A percentile compares a stretch with the other conserved stretches of the same genome.
Conservation (phyloP, 176 grass and related monocot species). For the Guadua angustifolia region DNA sequence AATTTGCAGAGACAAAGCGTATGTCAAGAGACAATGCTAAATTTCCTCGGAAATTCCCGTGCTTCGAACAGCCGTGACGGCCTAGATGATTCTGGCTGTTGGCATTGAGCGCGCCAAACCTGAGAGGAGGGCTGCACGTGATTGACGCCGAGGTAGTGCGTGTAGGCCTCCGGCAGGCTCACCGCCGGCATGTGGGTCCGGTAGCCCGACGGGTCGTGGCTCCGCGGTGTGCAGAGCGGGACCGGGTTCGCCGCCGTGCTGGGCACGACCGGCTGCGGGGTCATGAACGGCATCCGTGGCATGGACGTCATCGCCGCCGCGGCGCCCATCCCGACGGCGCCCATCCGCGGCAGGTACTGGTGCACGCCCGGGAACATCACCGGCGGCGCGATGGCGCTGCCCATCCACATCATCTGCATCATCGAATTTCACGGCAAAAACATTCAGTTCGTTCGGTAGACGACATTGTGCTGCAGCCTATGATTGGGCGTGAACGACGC, state of each 20-base stretch:
- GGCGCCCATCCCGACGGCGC: constrained; percentile 54
- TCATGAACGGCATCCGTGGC: constrained; percentile 69
- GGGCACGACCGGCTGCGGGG: constrained; percentile 44
- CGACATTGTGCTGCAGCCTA: not conserved
- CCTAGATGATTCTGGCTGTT: not conserved
- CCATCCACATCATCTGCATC: constrained; percentile 97
- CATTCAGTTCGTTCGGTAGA: not conserved
- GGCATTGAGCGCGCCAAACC: not conserved
- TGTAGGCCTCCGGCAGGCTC: constrained; percentile 57
- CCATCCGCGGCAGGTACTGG: constrained; percentile 74
- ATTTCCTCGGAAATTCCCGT: not conserved
- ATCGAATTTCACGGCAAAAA: not conserved
- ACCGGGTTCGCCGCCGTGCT: constrained; percentile 40
- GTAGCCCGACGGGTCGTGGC: constrained; percentile 46
- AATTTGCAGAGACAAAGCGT: not conserved
- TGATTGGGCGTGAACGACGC: not conserved
- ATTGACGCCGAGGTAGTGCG: constrained; percentile 68
- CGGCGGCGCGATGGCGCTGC: constrained; percentile 70
- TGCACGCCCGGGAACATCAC: constrained; percentile 85
- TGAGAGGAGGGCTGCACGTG: constrained; percentile 57
- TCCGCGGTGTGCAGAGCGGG: constrained; percentile 40
- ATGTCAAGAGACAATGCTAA: not conserved
- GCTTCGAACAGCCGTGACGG: not conserved
- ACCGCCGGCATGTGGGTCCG: constrained; percentile 54
- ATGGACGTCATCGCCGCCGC: constrained; percentile 48